Evolutionary conservation across 768 basidiomycete genomes (phyloP), one percentile per base, ranked within the genome.

Genomic region (Psilocybe cyanescens): DNA sequence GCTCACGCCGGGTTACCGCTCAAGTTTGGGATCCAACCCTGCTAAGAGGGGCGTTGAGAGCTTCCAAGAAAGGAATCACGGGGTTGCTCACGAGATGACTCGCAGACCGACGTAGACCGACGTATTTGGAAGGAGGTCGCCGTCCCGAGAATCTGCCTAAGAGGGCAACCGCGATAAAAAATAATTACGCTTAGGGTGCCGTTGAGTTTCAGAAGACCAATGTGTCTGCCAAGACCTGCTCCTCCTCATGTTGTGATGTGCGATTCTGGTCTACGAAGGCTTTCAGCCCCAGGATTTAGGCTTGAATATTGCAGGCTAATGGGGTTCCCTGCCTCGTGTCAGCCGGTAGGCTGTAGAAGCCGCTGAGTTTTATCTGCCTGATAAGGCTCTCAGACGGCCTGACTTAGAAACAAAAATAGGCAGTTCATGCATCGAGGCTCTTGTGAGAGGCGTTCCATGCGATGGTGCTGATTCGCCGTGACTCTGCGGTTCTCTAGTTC

Each of bases 271-370:
- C 8, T 44, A 44, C 41, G 41, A 44, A 12, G 14, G 11, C 41
- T 44, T 44, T 44, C 41, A 44, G 41, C 14, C 37, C 37, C 33
- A 28, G 29, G 8, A 12, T 29, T 45, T 56, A 30, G 30, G 41
- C 41, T 44, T 45, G 39, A 41, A 44, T 44, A 46, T 16, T 12
- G 14, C 45, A 56, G 41, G 28, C 41, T 46, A 31, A 45, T 14
- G 28, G 55, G 55, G 44, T 56, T 56, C 55, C 39, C 41, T 56
- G 55, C 55, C 55, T 45, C 55, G n/a, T 56, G 55, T 56, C 55
- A 56, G 14, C 55, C n/a, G 6, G 29, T 30, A 56, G 8, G 55
- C 24, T 2, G 24, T 35, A 24, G 47, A 11, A 31, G 33, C 30
- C 14, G 11, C 3, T 12, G 50, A 8, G 8, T 6, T 37, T 53